Evolutionary conservation across 495 filamentous ascomycete species (phyloP).

Genomic region (Delitschia confertaspora): DNA sequence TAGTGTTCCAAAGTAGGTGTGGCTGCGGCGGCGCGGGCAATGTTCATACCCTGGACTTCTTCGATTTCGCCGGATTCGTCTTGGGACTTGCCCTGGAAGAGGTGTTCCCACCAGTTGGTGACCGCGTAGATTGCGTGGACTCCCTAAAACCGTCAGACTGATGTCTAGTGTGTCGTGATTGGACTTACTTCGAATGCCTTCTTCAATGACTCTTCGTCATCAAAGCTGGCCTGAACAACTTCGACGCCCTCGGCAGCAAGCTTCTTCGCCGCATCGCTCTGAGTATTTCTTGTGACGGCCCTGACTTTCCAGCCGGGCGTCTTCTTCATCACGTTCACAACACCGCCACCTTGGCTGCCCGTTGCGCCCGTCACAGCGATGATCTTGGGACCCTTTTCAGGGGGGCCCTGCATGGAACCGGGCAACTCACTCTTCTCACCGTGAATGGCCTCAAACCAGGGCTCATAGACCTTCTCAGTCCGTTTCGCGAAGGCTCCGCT

Average conservation of each 20-base stretch:
- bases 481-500: constrained; percentile 3
- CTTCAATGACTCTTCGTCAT: constrained; percentile 17
- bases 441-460: constrained; percentile 6
- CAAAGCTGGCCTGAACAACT: constrained; percentile 17
- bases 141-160: constrained; percentile 8
- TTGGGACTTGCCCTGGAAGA: constrained; percentile 11
- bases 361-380: constrained; percentile 19
- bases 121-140: constrained; percentile 21
- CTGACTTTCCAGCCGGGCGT: constrained; percentile 14
- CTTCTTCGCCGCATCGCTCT: constrained; percentile 19
- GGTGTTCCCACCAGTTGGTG: constrained; percentile 23
- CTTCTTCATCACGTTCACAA: constrained; percentile 13
- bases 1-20: constrained; percentile 39
- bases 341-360: constrained; percentile 12
- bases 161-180: not conserved
- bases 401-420: not conserved
- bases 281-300: constrained; percentile 19
- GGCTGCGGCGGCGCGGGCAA: constrained; percentile 37
- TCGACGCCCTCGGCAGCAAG: constrained; percentile 19
- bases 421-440: constrained; percentile 3
- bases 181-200: constrained; percentile 21
- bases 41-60: constrained; percentile 37
- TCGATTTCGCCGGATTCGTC: constrained; percentile 24
- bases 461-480: constrained; percentile 5
- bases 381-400: constrained; percentile 2